Evolutionary conservation across 495 filamentous ascomycete genomes (phyloP).

Genomic region (Podospora comata): DNA sequence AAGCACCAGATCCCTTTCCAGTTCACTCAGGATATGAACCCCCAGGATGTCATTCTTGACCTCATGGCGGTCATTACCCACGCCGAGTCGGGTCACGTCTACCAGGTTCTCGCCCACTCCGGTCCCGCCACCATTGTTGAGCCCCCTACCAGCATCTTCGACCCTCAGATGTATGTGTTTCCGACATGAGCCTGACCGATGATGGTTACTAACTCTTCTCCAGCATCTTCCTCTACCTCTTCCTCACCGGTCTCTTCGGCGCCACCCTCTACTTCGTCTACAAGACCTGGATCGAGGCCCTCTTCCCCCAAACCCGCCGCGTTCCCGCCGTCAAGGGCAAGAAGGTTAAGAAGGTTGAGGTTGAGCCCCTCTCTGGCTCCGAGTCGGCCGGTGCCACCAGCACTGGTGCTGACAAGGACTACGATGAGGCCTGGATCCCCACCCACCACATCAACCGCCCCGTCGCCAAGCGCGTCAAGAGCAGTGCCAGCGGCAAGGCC

Average conservation of each 20-base stretch:
- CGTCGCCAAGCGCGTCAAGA: constrained; percentile 74
- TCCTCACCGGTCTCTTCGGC: constrained; percentile 73
- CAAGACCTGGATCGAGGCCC: constrained; percentile 92
- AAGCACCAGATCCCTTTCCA: constrained; percentile 72
- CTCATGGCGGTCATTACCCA: constrained; percentile 69
- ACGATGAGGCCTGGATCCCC: constrained; percentile 97
- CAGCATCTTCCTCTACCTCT: constrained; percentile 95
- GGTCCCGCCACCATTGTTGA: constrained; percentile 88
- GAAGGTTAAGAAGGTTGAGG: constrained; percentile 55
- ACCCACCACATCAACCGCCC: constrained; percentile 86
- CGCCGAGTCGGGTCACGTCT: constrained; percentile 56
- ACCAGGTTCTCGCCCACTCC: constrained; percentile 79
- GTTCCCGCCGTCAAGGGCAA: constrained; percentile 54
- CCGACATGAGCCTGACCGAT: too few species aligned
- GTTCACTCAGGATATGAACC: constrained; percentile 89
- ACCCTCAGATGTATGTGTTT: constrained; percentile 82
- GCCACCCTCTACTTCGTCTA: constrained; percentile 94
- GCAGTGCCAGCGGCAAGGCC: constrained; percentile 59
- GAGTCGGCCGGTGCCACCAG: constrained; percentile 70
- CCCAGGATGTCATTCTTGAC: constrained; percentile 78
- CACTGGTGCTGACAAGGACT: constrained; percentile 57
- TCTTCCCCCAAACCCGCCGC: constrained; percentile 87
- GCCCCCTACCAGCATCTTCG: constrained; percentile 86
- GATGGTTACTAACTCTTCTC: constrained; percentile 25
- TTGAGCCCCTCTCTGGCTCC: constrained; percentile 62